Evolutionary conservation across 495 filamentous ascomycete genomes (phyloP).

Genomic region (Neurospora sp.): DNA sequence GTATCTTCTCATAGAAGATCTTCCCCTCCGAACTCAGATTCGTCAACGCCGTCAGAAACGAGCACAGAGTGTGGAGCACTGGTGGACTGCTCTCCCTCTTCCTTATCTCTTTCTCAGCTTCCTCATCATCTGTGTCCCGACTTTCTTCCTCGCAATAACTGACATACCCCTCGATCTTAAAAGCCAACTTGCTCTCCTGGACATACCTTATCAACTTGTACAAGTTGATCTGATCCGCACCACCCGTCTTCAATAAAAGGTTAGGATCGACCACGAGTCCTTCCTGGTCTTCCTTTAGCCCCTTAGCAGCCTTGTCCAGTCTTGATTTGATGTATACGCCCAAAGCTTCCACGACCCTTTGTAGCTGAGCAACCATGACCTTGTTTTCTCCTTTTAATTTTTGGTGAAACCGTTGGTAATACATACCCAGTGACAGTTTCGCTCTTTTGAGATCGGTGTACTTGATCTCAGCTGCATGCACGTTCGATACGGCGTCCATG

Average conservation of each 20-base stretch:
- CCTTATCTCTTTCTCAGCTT: not conserved
- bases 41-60: conserved; percentile 72
- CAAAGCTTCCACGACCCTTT: conserved; percentile 70
- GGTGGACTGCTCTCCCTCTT: conserved; percentile 36
- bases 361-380: conserved; percentile 80
- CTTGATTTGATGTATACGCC: conserved; percentile 32
- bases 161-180: conserved; percentile 86
- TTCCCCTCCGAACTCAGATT: conserved; percentile 83
- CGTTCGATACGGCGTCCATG: conserved; percentile 85
- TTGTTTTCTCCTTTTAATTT: conserved; percentile 80
- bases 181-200: conserved; percentile 83
- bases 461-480: conserved; percentile 71
- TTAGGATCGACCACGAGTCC: conserved; percentile 48
- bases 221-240: conserved; percentile 90
- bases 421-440: conserved; percentile 63
- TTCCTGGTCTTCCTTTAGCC: conserved; percentile 32
- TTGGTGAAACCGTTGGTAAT: conserved; percentile 80
- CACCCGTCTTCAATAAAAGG: conserved; percentile 69
- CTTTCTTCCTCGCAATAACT: conserved; percentile 43
- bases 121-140: not conserved
- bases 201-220: conserved; percentile 81
- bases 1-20: conserved; percentile 62
- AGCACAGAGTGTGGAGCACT: conserved; percentile 72
- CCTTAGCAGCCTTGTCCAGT: conserved; percentile 39
- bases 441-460: conserved; percentile 61